Percentiles rank a stretch among this genome's conserved stretches.
Evolutionary conservation across 2,329 filamentous ascomycete species (phyloP).

Genomic region (Stagonosporopsis vannaccii): DNA sequence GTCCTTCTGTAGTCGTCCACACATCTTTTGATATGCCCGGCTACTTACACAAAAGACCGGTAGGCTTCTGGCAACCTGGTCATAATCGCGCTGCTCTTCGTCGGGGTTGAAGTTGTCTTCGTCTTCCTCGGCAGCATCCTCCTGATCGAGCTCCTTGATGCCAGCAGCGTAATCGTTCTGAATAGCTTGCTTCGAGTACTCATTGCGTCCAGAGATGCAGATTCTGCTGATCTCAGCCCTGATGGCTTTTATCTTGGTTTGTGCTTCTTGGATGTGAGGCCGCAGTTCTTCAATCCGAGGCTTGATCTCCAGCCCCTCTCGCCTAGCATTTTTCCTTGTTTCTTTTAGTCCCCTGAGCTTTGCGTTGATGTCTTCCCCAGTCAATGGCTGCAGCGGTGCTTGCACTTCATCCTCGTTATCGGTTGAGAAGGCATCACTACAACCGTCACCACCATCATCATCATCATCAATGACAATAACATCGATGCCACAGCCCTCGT

Average conservation of each 20-base stretch:
- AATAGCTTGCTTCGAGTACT: conserved; percentile 63
- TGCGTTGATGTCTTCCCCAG: conserved; percentile 48
- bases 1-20: conserved; percentile 63
- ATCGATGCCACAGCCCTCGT: conserved; percentile 28
- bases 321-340: conserved; percentile 53
- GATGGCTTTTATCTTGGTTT: conserved; percentile 41
- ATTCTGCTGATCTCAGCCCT: conserved; percentile 47
- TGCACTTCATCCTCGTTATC: conserved; percentile 34
- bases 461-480: conserved; percentile 30
- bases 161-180: conserved; percentile 66
- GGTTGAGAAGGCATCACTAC: conserved; percentile 25
- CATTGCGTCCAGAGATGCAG: conserved; percentile 64
- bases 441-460: too few species aligned
- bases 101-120: conserved; percentile 63
- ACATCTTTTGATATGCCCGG: conserved; percentile 68
- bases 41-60: conserved; percentile 72
- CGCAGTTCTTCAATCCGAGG: conserved; percentile 42
- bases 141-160: conserved; percentile 67
- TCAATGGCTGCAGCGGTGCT: conserved; percentile 48
- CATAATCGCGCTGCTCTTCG: conserved; percentile 64
- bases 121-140: conserved; percentile 61
- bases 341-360: conserved; percentile 56
- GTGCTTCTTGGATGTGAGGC: conserved; percentile 35
- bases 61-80: conserved; percentile 61
- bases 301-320: conserved; percentile 37